Conservation (phyloP, 1,139 yeast genomes). For the Casaregolazyma lundiana region DNA sequence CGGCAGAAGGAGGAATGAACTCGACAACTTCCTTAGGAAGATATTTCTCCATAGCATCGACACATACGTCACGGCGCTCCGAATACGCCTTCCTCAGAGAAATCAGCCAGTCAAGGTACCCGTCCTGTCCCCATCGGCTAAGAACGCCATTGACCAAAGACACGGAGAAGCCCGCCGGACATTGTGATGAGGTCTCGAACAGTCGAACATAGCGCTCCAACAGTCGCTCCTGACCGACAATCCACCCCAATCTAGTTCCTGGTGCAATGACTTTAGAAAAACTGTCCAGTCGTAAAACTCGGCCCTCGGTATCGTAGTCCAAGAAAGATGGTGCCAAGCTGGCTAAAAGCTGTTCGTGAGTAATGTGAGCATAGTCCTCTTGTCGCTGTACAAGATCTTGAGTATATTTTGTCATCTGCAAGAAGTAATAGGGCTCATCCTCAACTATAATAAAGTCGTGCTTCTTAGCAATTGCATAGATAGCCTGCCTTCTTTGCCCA, state of each 20-base stretch:
- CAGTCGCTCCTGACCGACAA: conserved; percentile 64
- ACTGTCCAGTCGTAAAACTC: conserved; percentile 87
- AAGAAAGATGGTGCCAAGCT: conserved; percentile 76
- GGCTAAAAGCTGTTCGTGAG: conserved; percentile 50
- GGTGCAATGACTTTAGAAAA: conserved; percentile 93
- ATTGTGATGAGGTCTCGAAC: conserved; percentile 80
- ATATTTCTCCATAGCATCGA: conserved; percentile 57
- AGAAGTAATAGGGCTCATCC: conserved; percentile 92
- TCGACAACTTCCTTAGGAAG: conserved; percentile 56
- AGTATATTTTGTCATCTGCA: conserved; percentile 75
- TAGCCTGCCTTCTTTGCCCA: conserved; percentile 62
- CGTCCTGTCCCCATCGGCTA: conserved; percentile 69
- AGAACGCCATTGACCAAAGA: conserved; percentile 59
- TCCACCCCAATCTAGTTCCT: conserved; percentile 88
- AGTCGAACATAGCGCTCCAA: conserved; percentile 66
- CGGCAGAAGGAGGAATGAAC: conserved; percentile 76
- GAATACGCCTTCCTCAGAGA: conserved; percentile 80
- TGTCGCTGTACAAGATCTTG: conserved; percentile 28
- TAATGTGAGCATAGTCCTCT: conserved; percentile 27
- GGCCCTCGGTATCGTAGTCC: conserved; percentile 77
- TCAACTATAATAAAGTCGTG: conserved; percentile 78
- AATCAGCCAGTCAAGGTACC: conserved; percentile 83
- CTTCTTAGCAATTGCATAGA: conserved; percentile 69
- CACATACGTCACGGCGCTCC: conserved; percentile 69
- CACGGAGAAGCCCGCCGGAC: conserved; percentile 79